Conservation (phyloP, 352 stramenopile genomes). For the Globisporangium cylindrosporum region DNA sequence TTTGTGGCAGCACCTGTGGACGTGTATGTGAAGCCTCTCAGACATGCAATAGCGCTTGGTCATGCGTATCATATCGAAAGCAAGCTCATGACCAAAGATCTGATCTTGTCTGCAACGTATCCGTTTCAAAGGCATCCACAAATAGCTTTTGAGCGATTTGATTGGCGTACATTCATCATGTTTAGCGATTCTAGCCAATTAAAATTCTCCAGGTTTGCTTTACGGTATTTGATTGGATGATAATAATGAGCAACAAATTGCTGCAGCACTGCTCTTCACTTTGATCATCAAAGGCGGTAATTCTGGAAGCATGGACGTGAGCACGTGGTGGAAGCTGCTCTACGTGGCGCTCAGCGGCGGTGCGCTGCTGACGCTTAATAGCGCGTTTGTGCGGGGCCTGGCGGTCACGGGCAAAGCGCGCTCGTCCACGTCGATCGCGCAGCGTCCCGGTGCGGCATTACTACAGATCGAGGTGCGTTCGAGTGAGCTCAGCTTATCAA, state of each 20-base stretch:
- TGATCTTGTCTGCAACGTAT: conserved; percentile 10
- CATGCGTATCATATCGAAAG: background rate
- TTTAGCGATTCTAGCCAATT: background rate
- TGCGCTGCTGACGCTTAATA: conserved; percentile 35
- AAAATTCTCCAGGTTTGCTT: background rate
- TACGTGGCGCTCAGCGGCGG: conserved; percentile 20
- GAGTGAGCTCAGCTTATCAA: background rate
- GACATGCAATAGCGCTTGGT: background rate
- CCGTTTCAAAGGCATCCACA: background rate
- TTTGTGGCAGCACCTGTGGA: background rate
- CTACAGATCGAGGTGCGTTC: conserved; percentile 33
- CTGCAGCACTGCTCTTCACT: too few species aligned
- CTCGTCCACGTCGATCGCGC: conserved; percentile 20
- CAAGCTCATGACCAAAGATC: conserved; percentile 1
- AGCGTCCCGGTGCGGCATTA: conserved; percentile 26
- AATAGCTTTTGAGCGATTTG: background rate
- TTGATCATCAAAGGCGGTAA: background rate
- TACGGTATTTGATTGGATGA: too few species aligned
- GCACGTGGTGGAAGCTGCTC: conserved; percentile 28
- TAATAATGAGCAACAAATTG: background rate
- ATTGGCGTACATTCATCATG: too few species aligned
- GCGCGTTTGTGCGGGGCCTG: conserved; percentile 34
- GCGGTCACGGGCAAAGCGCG: conserved; percentile 46
- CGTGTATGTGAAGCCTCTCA: background rate
- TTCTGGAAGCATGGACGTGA: conserved; percentile 8